A percentile compares a stretch with the other conserved stretches of the same genome.
Conservation (phyloP, 1,284 basidiomycete genomes). For the Pyrrhoderma lamaoense region DNA sequence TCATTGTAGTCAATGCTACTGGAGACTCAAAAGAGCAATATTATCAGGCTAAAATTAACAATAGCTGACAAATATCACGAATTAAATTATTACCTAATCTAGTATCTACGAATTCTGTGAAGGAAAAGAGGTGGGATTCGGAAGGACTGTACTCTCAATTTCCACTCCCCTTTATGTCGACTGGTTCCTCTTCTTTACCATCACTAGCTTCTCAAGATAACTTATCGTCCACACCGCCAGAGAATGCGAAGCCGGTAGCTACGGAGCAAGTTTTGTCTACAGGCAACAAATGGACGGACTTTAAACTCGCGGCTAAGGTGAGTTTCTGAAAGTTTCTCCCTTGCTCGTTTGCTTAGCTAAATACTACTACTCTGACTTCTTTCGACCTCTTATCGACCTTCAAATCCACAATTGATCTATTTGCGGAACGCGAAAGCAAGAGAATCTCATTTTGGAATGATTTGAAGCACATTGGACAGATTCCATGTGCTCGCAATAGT, state of each 20-base stretch:
- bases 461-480: constrained; percentile 40
- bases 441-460: constrained; percentile 40
- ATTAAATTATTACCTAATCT: no score
- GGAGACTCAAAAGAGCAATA: no score
- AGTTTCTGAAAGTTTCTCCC: not conserved
- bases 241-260: not conserved
- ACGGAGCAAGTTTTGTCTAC: constrained; percentile 9
- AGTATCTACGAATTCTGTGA: no score
- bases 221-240: not conserved
- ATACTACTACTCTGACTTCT: not conserved
- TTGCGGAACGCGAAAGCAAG: constrained; percentile 31
- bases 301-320: constrained; percentile 15
- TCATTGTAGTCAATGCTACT: no score
- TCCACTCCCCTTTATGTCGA: no score
- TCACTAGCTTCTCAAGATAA: not conserved
- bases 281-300: constrained; percentile 16
- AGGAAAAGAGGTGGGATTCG: no score
- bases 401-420: no score
- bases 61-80: no score
- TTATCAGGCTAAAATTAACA: no score
- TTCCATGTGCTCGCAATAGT: constrained; percentile 55
- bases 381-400: no score
- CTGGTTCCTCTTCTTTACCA: no score
- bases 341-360: not conserved
- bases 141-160: no score